phyloP scores from a whole-genome alignment of 352 stramenopile species.

The Phytophthora hybrid region DNA sequence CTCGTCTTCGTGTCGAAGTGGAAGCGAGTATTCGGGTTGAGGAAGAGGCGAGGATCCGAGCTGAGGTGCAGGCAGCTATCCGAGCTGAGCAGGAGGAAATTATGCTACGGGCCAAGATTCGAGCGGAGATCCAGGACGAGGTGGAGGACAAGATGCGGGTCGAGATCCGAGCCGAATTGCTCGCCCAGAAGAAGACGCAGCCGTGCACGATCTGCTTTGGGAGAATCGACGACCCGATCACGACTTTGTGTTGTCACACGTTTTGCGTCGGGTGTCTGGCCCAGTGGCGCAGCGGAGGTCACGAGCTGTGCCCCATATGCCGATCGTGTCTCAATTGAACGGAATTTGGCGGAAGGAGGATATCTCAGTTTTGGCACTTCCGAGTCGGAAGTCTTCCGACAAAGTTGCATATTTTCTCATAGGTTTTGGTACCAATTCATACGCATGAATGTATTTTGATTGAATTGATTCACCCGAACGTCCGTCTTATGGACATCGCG shows the following conservation, averaged over 20 bases:
- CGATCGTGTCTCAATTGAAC: constrained; percentile 14
- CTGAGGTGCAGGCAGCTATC: constrained; percentile 17
- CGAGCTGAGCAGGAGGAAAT: constrained; percentile 23
- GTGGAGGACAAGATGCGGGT: constrained; percentile 29
- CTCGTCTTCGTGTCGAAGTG: constrained; percentile 16
- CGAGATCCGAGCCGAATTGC: constrained; percentile 24
- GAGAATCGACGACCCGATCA: constrained; percentile 8
- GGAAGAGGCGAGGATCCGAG: constrained; percentile 23
- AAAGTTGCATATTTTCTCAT: not conserved
- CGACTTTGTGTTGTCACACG: constrained; percentile 19
- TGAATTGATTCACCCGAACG: not conserved
- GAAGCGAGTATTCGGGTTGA: constrained; percentile 25
- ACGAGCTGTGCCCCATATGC: constrained; percentile 22
- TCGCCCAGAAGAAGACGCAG: constrained; percentile 17
- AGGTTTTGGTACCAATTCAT: not conserved
- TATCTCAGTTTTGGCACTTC: too few species aligned
- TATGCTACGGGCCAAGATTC: constrained; percentile 19
- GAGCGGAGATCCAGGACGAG: constrained; percentile 25
- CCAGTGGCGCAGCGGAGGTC: constrained; percentile 15
- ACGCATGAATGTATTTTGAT: not conserved
- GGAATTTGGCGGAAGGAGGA: too few species aligned
- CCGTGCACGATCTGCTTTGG: constrained; percentile 28
- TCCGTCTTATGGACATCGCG: constrained; percentile 17
- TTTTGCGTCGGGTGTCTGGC: constrained; percentile 19
- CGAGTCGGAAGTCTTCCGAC: too few species aligned